A percentile compares a stretch with the other conserved stretches of the same genome.
Conservation (phyloP, 1,284 basidiomycete genomes). For the Neonothopanus nambi region DNA sequence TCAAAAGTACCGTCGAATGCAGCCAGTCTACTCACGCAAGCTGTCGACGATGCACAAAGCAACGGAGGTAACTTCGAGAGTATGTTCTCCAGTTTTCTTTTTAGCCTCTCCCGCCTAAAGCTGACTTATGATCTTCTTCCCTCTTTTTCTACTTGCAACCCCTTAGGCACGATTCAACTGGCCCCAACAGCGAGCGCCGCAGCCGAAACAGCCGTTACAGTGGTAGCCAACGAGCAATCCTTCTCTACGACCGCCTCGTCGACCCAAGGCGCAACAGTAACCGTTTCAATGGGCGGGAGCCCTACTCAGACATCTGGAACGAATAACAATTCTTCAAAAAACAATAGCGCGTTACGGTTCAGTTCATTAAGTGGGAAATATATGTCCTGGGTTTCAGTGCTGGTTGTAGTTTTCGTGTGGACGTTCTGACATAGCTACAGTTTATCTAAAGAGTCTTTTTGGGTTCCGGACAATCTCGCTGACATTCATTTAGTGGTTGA, state of each 20-base stretch:
- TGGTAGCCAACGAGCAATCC: not conserved
- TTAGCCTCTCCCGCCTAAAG: not conserved
- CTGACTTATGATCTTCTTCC: too few relatives aligned
- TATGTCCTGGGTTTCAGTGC: too few relatives aligned
- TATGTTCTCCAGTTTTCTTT: not conserved
- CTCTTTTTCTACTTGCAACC: not conserved
- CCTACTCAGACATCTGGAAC: too few relatives aligned
- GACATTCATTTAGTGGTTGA: too few relatives aligned
- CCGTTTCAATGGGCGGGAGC: too few relatives aligned
- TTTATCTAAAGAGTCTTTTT: too few relatives aligned
- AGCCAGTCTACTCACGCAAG: conserved; percentile 5
- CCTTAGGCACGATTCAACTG: conserved; percentile 1
- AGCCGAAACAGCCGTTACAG: conserved; percentile 2
- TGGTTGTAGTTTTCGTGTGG: too few relatives aligned
- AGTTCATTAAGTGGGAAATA: too few relatives aligned
- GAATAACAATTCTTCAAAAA: too few relatives aligned
- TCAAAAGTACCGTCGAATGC: conserved; percentile 9
- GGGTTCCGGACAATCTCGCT: too few relatives aligned
- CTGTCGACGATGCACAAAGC: conserved; percentile 7
- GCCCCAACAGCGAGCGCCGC: conserved; percentile 11
- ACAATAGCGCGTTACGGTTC: too few relatives aligned
- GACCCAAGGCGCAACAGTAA: not conserved
- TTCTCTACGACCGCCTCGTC: not conserved
- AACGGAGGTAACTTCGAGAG: conserved; percentile 8
- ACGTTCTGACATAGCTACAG: too few relatives aligned